These are phyloP conservation scores for Pythium graminicola DNA, from an alignment of 352 stramenopile species.

Conservation along the genomic window DNA sequence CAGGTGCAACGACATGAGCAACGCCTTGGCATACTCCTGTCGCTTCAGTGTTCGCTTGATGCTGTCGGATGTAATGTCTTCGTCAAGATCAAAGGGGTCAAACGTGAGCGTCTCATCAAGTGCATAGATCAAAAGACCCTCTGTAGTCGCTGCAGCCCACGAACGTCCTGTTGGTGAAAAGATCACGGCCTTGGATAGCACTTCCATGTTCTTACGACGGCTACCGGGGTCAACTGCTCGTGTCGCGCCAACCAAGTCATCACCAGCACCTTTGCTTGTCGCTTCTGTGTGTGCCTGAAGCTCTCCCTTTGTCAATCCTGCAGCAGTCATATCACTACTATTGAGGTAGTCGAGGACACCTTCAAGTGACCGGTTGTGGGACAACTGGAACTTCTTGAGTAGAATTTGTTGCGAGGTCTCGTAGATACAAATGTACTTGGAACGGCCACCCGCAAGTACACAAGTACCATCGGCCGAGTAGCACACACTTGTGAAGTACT, in stretches of 20 bases:
- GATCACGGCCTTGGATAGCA: constrained; percentile 88
- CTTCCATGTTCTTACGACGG: constrained; percentile 78
- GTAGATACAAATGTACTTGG: constrained; percentile 99
- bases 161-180: constrained; percentile 97
- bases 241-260: constrained; percentile 69
- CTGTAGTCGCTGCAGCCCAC: constrained; percentile 95
- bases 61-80: constrained; percentile 94
- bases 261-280: constrained; percentile 22
- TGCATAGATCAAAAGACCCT: constrained; percentile 97
- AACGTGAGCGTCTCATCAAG: constrained; percentile 97
- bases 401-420: constrained; percentile 92
- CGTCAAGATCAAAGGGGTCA: constrained; percentile 97
- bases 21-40: constrained; percentile 88
- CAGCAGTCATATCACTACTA: constrained; percentile 78
- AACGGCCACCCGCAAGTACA: constrained; percentile 95
- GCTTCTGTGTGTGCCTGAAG: constrained; percentile 59
- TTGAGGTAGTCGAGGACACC: constrained; percentile 96
- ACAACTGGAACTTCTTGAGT: constrained; percentile 99
- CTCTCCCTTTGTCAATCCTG: constrained; percentile 59
- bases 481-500: constrained; percentile 98
- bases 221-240: constrained; percentile 91
- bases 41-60: constrained; percentile 84
- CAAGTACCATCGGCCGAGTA: constrained; percentile 98
- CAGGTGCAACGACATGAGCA: constrained; percentile 96
- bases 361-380: constrained; percentile 95